phyloP scores from a whole-genome alignment of 257 asterid species.

The Solanum sitiens region DNA sequence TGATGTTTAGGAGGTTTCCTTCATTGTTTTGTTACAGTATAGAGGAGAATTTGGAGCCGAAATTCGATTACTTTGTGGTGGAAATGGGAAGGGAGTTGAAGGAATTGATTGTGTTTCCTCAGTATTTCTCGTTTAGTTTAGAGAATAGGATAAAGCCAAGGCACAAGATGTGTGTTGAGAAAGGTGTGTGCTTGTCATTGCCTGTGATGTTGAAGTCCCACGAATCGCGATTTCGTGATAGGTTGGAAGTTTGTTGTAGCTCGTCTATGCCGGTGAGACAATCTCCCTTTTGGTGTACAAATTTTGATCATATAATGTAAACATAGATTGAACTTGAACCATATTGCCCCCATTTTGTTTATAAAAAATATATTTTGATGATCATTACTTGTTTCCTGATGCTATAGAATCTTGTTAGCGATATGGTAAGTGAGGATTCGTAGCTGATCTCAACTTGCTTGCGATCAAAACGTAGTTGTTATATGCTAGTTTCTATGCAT shows the following conservation, averaged over 20 bases:
- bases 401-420: not conserved
- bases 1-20: conserved; percentile 73
- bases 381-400: not conserved
- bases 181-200: conserved; percentile 65
- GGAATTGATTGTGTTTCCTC: conserved; percentile 76
- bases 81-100: conserved; percentile 85
- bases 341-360: not conserved
- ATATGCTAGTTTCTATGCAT: not conserved
- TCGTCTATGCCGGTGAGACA: conserved; percentile 63
- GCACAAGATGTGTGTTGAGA: conserved; percentile 72
- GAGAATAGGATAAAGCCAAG: conserved; percentile 79
- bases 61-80: conserved; percentile 69
- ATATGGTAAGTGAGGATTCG: not conserved
- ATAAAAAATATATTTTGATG: not conserved
- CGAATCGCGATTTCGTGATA: conserved; percentile 39
- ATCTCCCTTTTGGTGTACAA: conserved; percentile 70
- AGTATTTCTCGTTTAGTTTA: conserved; percentile 82
- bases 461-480: not conserved
- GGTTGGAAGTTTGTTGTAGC: conserved; percentile 65
- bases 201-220: conserved; percentile 65
- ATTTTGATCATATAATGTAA: conserved; percentile 18
- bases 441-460: not conserved
- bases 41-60: conserved; percentile 69
- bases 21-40: conserved; percentile 82
- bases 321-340: not conserved